Base-by-base conservation (phyloP, 2,329 filamentous ascomycete genomes). In the Seiridium cupressi region DNA sequence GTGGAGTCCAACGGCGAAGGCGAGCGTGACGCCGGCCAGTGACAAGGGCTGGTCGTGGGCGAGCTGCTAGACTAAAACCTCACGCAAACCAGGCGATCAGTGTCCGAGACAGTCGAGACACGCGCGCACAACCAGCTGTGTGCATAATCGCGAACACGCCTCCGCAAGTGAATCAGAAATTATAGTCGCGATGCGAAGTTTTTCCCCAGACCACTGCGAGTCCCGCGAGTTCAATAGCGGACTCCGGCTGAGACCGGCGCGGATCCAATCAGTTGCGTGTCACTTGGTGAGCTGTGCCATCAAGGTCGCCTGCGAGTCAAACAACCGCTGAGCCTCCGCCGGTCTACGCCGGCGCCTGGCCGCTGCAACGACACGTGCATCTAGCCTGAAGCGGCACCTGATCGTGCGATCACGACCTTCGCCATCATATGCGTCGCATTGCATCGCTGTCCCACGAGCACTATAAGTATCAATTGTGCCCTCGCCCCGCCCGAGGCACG, bases 241-340 rank as follows among this genome's bases (percentile, higher is more conserved):
- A 49, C 34, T 58, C 55, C 55, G 55, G 26, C 55, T 58, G 32
- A 58, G 55, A 58, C 55, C 55, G 55, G 46, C 55, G 55, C 55
- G 55, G 46, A 48, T 18, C 18, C 44, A 38, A 5, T 40, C 42
- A 47, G 13, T 48, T 46, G 54, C 31, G 26, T 11, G 38, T 26
- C 31, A 46, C 31, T 48, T 46, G 44, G 31, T 42, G 32, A 36
- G 31, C 18, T 18, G 11, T 53, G 32, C 32, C 47, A 32, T 11
- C 47, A 49, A 49, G 47, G 47, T 49, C 18, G 26, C 26, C 47
- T 11, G 35, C 10, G 32, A 26, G 47, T 31, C 8, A 26, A 49
- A 13, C 26, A 18, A 5, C 53, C 26, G 38, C 9, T 55, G 51
- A 11, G 7, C 6, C 51, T 31, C 54, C 54, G 54, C 40, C 54